A percentile compares a stretch with the other conserved stretches of the same genome.
phyloP scores from a whole-genome alignment of 306 rosid species.

The Astragalus glycyphyllos region DNA sequence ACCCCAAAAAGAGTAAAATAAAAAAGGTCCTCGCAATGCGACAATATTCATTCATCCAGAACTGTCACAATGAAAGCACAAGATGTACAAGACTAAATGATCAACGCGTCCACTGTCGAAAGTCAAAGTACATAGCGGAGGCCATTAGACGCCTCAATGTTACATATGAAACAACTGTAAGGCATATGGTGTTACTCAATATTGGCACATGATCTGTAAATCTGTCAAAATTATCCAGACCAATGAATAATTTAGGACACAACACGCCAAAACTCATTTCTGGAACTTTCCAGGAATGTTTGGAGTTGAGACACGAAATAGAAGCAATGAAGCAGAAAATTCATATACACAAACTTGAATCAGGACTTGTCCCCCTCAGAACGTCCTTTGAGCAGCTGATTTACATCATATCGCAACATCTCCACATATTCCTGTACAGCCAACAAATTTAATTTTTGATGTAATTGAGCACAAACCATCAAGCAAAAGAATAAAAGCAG shows the following conservation, averaged over 20 bases:
- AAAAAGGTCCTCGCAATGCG: not conserved
- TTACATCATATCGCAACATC: constrained; percentile 62
- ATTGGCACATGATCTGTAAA: constrained; percentile 37
- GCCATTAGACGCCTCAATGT: constrained; percentile 33
- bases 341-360: constrained; percentile 29
- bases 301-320: constrained; percentile 15
- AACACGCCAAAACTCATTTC: constrained; percentile 37
- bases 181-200: constrained; percentile 12
- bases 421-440: constrained; percentile 77
- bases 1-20: not conserved
- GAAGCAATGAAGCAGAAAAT: constrained; percentile 37
- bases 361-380: constrained; percentile 51
- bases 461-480: constrained; percentile 13
- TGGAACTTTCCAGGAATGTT: constrained; percentile 30
- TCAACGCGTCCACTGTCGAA: constrained; percentile 32
- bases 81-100: constrained; percentile 30
- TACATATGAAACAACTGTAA: constrained; percentile 32
- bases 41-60: constrained; percentile 17
- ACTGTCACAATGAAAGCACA: constrained; percentile 20
- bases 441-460: constrained; percentile 2
- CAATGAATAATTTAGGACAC: constrained; percentile 26
- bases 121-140: constrained; percentile 23
- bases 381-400: constrained; percentile 50
- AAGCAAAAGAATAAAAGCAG: constrained; percentile 18
- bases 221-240: constrained; percentile 45